Conservation (phyloP, 2,329 filamentous ascomycete species). For the Arachnomyces sp. region DNA sequence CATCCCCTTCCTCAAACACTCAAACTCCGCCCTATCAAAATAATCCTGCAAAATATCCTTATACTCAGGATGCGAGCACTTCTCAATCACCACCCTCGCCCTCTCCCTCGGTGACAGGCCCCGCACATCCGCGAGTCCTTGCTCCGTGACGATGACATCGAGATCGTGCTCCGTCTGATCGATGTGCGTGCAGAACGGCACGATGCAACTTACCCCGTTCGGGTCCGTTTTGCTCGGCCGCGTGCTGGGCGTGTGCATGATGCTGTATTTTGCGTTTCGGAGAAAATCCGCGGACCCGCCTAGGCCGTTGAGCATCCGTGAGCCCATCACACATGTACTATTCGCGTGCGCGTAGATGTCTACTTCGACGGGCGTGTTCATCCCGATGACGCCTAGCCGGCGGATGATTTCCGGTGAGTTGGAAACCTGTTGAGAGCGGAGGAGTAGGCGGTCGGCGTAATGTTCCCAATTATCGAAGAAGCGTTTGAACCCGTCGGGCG, state of each 20-base stretch:
- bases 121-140: slow-evolving; percentile 75
- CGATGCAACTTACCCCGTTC: slow-evolving; percentile 73
- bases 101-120: slow-evolving; percentile 72
- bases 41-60: slow-evolving; percentile 73
- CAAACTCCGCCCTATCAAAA: slow-evolving; percentile 75
- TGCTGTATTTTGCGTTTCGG: slow-evolving; percentile 69
- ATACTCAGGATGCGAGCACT: slow-evolving; percentile 81
- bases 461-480: slow-evolving; percentile 80
- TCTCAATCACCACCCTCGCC: slow-evolving; percentile 74
- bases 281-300: slow-evolving; percentile 78
- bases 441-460: slow-evolving; percentile 73
- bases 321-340: slow-evolving; percentile 81
- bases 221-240: slow-evolving; percentile 76
- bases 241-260: slow-evolving; percentile 86
- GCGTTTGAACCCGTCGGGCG: slow-evolving; percentile 79
- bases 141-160: slow-evolving; percentile 73
- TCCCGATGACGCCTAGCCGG: slow-evolving; percentile 77
- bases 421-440: slow-evolving; percentile 79
- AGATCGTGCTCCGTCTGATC: slow-evolving; percentile 92
- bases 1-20: slow-evolving; percentile 79
- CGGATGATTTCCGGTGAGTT: slow-evolving; percentile 89
- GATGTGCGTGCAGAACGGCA: slow-evolving; percentile 88
- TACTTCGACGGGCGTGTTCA: slow-evolving; percentile 92
- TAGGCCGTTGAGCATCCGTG: slow-evolving; percentile 77
- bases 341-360: slow-evolving; percentile 94